Evolutionary conservation across 2,329 filamentous ascomycete genomes (phyloP), one percentile per base, ranked within the genome.

Genomic region (Chaetomium globosum): DNA sequence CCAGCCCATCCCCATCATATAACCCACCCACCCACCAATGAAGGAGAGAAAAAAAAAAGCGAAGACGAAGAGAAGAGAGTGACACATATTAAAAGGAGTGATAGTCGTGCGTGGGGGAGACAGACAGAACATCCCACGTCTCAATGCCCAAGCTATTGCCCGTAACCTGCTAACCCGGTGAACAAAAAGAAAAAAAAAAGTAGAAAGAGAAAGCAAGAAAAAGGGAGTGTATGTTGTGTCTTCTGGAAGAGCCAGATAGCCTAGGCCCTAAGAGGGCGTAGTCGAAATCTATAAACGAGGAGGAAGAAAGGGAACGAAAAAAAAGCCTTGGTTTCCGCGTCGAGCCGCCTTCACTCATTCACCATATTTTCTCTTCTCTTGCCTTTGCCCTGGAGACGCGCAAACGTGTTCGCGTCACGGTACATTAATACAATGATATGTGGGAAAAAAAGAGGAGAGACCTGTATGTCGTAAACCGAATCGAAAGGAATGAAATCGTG

Each of bases 361-460:
- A 28, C 52, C 30, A 19, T 19, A n/a, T 7, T 19, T 54, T 28
- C 30, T 33, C 48, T 36, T 28, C 19, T 36, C 39, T 56, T 31
- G 19, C 23, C 51, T 30, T 53, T 51, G 31, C 46, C 31, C 19
- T 36, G 23, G 26, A 46, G 49, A 30, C 19, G 30, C 19, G 51
- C 12, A n/a, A n/a, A 8, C 13, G 16, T 52, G 26, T 28, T 49
- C 46, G 54, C 63, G 46, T 65, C 59, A 54, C 48, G 49, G 36
- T 65, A 33, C 53, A 62, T 62, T 65, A 62, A 39, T 53, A 65
- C 55, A 49, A 30, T 61, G 28, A 30, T 58, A 63, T 66, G 21
- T 23, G n/a, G 43, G 39, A 59, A 59, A 48, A 61, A 59, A 54
- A 61, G 54, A 54, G 28, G 39, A 30, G n/a, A 28, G 26, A n/a